These are phyloP conservation scores for Lachancea sp. DNA, from an alignment of 805 yeast genomes.

Conservation along the genomic window DNA sequence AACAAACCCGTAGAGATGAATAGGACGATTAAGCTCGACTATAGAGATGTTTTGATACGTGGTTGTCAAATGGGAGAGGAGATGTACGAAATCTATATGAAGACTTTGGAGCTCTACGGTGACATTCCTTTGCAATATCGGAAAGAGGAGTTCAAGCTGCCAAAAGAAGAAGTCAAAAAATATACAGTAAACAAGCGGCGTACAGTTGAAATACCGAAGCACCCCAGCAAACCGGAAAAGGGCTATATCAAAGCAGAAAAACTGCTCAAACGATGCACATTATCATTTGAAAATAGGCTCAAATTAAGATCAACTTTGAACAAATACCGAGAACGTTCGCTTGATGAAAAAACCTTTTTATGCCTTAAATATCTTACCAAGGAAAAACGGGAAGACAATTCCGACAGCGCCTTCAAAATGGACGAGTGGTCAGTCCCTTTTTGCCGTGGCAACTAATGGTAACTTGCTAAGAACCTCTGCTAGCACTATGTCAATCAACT, in stretches of 20 bases:
- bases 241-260: constrained; percentile 16
- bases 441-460: constrained; percentile 1
- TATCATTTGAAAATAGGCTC: constrained; percentile 6
- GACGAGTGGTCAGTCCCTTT: constrained; percentile 18
- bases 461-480: constrained; percentile 27
- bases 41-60: constrained; percentile 25
- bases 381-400: not conserved
- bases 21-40: constrained; percentile 17
- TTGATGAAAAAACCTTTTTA: constrained; percentile 19
- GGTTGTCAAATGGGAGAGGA: constrained; percentile 31
- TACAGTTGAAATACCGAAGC: constrained; percentile 6
- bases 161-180: constrained; percentile 21
- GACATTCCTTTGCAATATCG: constrained; percentile 26
- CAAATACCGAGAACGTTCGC: constrained; percentile 12
- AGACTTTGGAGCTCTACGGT: constrained; percentile 27
- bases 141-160: constrained; percentile 21
- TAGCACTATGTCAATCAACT: constrained; percentile 51
- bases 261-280: constrained; percentile 16
- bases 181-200: constrained; percentile 13
- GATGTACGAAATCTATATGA: constrained; percentile 28
- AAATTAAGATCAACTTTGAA: constrained; percentile 1
- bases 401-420: constrained; percentile 8
- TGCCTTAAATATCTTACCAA: constrained; percentile 15
- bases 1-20: constrained; percentile 11
- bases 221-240: constrained; percentile 10